phyloP scores from a whole-genome alignment of 2,329 filamentous ascomycete genomes.

The Fusarium keratoplasticum region DNA sequence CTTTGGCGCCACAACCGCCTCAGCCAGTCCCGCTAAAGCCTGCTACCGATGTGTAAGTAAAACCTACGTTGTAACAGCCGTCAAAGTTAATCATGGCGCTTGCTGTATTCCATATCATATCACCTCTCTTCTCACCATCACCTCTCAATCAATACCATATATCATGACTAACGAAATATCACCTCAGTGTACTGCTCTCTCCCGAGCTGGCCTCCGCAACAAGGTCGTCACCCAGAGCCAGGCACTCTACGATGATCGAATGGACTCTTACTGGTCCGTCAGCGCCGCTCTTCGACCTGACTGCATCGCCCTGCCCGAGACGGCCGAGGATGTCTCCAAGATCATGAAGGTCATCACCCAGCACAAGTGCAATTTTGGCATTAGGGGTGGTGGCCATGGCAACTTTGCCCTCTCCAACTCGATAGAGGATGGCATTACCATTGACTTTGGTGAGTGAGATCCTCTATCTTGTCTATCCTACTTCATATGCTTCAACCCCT shows the following conservation, averaged over 20 bases:
- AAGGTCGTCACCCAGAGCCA: slow-evolving; percentile 47
- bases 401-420: slow-evolving; percentile 50
- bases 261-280: slow-evolving; percentile 52
- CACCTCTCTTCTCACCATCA: neutral
- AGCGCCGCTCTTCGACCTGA: slow-evolving; percentile 51
- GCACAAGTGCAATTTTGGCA: slow-evolving; percentile 51
- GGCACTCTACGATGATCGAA: slow-evolving; percentile 44
- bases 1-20: slow-evolving; percentile 9
- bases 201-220: slow-evolving; percentile 39
- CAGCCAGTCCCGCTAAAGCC: neutral
- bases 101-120: neutral
- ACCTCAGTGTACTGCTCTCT: slow-evolving; percentile 44
- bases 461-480: neutral
- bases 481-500: neutral
- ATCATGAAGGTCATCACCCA: slow-evolving; percentile 49
- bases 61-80: neutral
- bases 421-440: slow-evolving; percentile 51
- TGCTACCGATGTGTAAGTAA: slow-evolving; percentile 30
- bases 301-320: slow-evolving; percentile 51
- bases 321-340: slow-evolving; percentile 51
- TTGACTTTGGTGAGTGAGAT: slow-evolving; percentile 48
- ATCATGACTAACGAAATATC: slow-evolving; percentile 20
- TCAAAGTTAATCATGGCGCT: neutral
- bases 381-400: slow-evolving; percentile 54
- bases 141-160: neutral